phyloP scores from a whole-genome alignment of 2,329 filamentous ascomycete genomes.

The Aspergillus pseudoviridinutans region DNA sequence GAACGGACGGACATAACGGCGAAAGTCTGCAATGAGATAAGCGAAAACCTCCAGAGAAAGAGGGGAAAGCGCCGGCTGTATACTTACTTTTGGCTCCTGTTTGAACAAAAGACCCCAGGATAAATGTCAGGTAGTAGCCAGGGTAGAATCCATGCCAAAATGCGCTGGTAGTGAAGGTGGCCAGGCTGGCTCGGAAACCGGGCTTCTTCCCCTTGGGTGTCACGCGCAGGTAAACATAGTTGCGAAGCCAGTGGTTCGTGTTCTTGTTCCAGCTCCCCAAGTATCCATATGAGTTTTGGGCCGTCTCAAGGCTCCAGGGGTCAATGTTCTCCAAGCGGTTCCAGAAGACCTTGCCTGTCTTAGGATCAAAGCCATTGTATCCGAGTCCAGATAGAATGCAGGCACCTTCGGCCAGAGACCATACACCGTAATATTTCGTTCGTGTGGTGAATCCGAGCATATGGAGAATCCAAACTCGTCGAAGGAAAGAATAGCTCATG shows the following conservation, averaged over 20 bases:
- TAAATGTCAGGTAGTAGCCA: constrained; percentile 88
- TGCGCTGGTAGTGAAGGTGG: constrained; percentile 89
- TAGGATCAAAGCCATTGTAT: constrained; percentile 86
- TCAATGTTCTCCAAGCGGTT: constrained; percentile 86
- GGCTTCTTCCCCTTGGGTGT: constrained; percentile 95
- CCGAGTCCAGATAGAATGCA: constrained; percentile 92
- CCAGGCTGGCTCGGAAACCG: constrained; percentile 88
- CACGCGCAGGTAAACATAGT: constrained; percentile 92
- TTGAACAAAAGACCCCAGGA: constrained; percentile 86
- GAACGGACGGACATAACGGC: constrained; percentile 84
- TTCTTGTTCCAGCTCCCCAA: constrained; percentile 97
- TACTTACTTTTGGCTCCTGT: constrained; percentile 86
- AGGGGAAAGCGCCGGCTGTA: background rate
- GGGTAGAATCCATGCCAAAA: constrained; percentile 99
- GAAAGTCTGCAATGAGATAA: constrained; percentile 61
- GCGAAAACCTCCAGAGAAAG: constrained; percentile 4
- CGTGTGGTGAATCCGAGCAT: constrained; percentile 78
- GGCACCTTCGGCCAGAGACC: constrained; percentile 86
- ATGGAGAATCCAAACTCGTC: constrained; percentile 74
- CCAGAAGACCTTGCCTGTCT: constrained; percentile 82
- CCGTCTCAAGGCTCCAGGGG: constrained; percentile 78
- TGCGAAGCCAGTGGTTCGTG: constrained; percentile 92
- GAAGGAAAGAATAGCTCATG: constrained; percentile 63
- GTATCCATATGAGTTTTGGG: constrained; percentile 90
- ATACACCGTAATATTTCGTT: constrained; percentile 95